phyloP scores from a whole-genome alignment of 805 yeast species.

The Candida namnaoensis region DNA sequence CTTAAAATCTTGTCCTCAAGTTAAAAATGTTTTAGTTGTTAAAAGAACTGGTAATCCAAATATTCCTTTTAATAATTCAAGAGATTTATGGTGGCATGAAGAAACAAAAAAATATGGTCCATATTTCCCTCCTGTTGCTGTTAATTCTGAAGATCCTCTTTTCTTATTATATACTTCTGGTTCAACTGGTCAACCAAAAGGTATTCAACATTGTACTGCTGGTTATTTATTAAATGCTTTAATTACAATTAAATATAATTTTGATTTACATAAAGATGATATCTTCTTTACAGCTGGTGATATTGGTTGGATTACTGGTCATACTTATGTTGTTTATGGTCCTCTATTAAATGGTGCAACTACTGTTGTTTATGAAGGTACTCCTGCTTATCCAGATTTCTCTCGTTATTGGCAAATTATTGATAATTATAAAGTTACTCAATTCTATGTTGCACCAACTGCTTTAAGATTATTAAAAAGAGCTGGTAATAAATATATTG shows the following conservation, averaged over 20 bases:
- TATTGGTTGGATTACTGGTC: slow-evolving; percentile 99
- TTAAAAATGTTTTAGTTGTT: slow-evolving; percentile 78
- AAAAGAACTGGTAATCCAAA: slow-evolving; percentile 75
- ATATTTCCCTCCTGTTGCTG: slow-evolving; percentile 82
- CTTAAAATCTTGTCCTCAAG: slow-evolving; percentile 60
- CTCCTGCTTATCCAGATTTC: slow-evolving; percentile 94
- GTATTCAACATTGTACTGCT: slow-evolving; percentile 91
- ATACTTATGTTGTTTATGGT: slow-evolving; percentile 91
- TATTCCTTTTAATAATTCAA: slow-evolving; percentile 64
- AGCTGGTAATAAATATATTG: slow-evolving; percentile 82
- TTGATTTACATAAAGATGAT: slow-evolving; percentile 87
- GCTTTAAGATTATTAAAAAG: slow-evolving; percentile 86
- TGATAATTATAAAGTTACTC: slow-evolving; percentile 85
- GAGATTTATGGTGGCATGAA: slow-evolving; percentile 97
- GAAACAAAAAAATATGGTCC: slow-evolving; percentile 74
- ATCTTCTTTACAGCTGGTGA: slow-evolving; percentile 95
- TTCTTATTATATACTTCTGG: slow-evolving; percentile 96
- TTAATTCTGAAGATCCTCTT: slow-evolving; percentile 88
- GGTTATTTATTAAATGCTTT: slow-evolving; percentile 93
- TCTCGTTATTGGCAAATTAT: slow-evolving; percentile 97
- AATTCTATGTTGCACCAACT: slow-evolving; percentile 97
- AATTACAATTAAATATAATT: slow-evolving; percentile 84
- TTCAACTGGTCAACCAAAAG: slow-evolving; percentile 97
- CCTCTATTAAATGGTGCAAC: slow-evolving; percentile 86
- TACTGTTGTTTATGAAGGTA: slow-evolving; percentile 90